Percentiles rank a stretch among this genome's conserved stretches.
Conservation (phyloP, 1,139 yeast species). For the Suhomyces maxii region DNA sequence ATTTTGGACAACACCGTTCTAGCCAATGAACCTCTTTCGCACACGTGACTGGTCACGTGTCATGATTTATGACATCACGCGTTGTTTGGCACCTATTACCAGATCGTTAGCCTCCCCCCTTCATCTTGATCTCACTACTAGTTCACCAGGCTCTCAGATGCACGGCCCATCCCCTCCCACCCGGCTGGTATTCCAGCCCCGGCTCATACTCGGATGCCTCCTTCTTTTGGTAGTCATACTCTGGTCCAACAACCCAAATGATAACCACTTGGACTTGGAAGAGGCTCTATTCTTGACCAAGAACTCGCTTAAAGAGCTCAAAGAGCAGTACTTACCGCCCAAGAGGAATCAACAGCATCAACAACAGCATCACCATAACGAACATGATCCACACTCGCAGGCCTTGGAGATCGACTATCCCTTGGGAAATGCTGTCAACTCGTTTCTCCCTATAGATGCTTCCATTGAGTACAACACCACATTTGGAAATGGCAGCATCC, state of each 20-base stretch:
- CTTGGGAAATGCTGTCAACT: conserved; percentile 36
- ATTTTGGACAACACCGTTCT: too few relatives aligned
- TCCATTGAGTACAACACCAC: conserved; percentile 32
- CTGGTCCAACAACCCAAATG: conserved; percentile 3
- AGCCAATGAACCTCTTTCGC: too few relatives aligned
- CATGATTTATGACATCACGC: too few relatives aligned
- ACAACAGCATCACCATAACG: neutral
- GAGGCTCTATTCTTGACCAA: conserved; percentile 30
- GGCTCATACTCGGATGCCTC: conserved; percentile 13
- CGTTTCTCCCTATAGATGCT: conserved; percentile 47
- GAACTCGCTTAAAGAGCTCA: conserved; percentile 28
- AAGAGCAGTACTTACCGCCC: conserved; percentile 16
- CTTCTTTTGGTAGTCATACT: conserved; percentile 12
- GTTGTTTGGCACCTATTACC: too few relatives aligned
- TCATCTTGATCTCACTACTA: neutral
- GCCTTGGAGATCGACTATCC: conserved; percentile 36
- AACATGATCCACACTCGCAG: neutral
- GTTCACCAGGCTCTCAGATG: neutral
- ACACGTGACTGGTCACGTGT: too few relatives aligned
- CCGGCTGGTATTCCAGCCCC: conserved; percentile 15
- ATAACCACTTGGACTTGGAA: conserved; percentile 20
- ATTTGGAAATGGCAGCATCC: conserved; percentile 10
- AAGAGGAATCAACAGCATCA: neutral
- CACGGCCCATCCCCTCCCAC: neutral
- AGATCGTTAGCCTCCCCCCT: too few relatives aligned